These are phyloP conservation scores for Fusarium staphyleae DNA, from an alignment of 2,329 filamentous ascomycete genomes.

Conservation along the genomic window DNA sequence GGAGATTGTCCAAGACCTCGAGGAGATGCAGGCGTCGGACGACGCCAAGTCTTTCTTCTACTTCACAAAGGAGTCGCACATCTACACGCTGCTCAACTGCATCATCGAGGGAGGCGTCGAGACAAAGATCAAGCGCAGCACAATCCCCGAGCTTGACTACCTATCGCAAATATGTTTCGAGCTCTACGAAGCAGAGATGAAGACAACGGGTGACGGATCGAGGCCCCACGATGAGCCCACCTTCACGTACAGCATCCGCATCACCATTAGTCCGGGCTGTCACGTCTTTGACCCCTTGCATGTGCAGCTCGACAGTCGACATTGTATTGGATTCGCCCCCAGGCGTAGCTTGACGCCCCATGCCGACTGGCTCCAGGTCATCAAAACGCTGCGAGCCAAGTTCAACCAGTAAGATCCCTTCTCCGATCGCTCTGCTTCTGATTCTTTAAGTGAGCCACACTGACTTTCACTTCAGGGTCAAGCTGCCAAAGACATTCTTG, in stretches of 20 bases:
- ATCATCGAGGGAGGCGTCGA: conserved; percentile 96
- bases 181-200: conserved; percentile 92
- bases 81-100: conserved; percentile 97
- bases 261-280: conserved; percentile 93
- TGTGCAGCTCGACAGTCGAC: conserved; percentile 93
- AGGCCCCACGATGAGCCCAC: conserved; percentile 64
- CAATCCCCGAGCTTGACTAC: conserved; percentile 97
- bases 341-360: conserved; percentile 88
- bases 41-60: conserved; percentile 98
- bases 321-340: conserved; percentile 95
- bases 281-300: conserved; percentile 97
- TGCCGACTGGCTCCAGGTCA: conserved; percentile 94
- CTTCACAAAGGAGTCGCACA: conserved; percentile 99
- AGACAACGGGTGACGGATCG: conserved; percentile 52
- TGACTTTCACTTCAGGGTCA: conserved; percentile 57
- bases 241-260: conserved; percentile 95
- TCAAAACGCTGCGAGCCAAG: conserved; percentile 91
- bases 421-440: background rate
- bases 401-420: conserved; percentile 80
- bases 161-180: conserved; percentile 98
- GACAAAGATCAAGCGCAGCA: conserved; percentile 94
- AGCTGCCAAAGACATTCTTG: conserved; percentile 70
- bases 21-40: conserved; percentile 94
- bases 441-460: conserved; percentile 18
- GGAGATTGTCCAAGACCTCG: conserved; percentile 95